Conservation (phyloP, 75 land plant species). For the Sequoiadendron giganteum region DNA sequence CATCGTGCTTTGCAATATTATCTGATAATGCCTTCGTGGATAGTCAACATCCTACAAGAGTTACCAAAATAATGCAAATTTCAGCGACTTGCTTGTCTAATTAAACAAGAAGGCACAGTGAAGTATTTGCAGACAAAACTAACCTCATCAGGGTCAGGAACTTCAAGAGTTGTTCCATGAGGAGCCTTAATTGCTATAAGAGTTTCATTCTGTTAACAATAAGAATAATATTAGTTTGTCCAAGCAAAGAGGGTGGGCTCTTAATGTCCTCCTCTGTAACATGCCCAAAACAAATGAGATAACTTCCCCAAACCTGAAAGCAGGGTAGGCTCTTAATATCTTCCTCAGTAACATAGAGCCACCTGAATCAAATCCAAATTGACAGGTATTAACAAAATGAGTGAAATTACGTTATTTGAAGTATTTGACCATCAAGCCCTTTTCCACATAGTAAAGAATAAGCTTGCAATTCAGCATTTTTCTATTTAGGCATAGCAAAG, state of each 20-base stretch:
- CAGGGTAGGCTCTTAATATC: conserved; percentile 90
- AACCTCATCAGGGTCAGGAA: conserved; percentile 98
- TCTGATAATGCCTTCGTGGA: conserved; percentile 85
- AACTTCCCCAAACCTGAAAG: conserved; percentile 58
- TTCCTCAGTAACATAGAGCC: conserved; percentile 96
- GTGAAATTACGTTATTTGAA: background rate
- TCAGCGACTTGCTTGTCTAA: background rate
- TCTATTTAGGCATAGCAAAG: background rate
- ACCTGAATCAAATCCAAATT: conserved; percentile 41
- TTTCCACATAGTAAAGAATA: background rate
- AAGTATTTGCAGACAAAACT: background rate
- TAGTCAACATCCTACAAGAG: conserved; percentile 74
- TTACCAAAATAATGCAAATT: background rate
- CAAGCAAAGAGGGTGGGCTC: background rate
- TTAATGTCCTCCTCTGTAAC: background rate
- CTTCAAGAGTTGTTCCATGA: conserved; percentile 95
- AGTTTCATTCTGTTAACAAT: conserved; percentile 69
- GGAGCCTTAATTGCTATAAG: conserved; percentile 97
- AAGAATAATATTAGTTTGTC: background rate
- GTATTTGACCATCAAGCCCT: background rate
- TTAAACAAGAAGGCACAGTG: background rate
- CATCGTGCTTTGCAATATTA: conserved; percentile 84
- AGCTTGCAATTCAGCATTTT: background rate
- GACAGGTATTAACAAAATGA: background rate
- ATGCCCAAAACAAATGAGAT: background rate